phyloP scores from a whole-genome alignment of 352 stramenopile species.

The Phytophthora tentaculata region DNA sequence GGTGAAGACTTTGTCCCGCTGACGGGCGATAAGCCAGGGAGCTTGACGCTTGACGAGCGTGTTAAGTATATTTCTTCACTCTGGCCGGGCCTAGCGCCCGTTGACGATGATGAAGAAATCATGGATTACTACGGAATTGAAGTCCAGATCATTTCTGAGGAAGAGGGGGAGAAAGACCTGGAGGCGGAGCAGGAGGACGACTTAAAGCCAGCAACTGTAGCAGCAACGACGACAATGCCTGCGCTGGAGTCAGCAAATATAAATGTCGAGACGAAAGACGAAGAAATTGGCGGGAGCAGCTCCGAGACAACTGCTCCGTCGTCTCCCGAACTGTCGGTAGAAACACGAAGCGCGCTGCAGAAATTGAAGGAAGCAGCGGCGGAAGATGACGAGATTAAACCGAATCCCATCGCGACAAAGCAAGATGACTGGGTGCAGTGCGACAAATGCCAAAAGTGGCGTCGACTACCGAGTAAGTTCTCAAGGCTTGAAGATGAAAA shows the following conservation, averaged over 20 bases:
- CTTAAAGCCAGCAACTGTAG: not conserved
- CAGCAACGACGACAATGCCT: conserved; percentile 4
- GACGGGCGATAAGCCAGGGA: conserved; percentile 46
- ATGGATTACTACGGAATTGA: conserved; percentile 84
- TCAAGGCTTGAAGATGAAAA: not conserved
- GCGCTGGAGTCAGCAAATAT: not conserved
- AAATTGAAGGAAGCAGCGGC: conserved; percentile 56
- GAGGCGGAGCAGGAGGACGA: conserved; percentile 15
- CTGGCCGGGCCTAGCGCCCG: conserved; percentile 66
- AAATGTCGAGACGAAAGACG: conserved; percentile 20
- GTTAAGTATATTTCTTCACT: conserved; percentile 73
- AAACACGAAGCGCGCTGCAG: conserved; percentile 62
- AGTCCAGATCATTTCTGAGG: conserved; percentile 74
- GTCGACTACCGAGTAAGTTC: conserved; percentile 73
- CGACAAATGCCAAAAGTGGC: conserved; percentile 88
- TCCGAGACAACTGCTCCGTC: conserved; percentile 28
- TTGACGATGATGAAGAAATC: conserved; percentile 73
- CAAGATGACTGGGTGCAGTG: conserved; percentile 89
- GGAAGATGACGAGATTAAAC: conserved; percentile 51
- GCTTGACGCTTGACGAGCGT: conserved; percentile 61
- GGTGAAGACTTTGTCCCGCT: conserved; percentile 50
- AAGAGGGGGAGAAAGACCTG: conserved; percentile 56
- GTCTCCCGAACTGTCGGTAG: conserved; percentile 48
- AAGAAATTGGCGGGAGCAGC: conserved; percentile 12
- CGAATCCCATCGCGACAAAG: conserved; percentile 64